These are phyloP conservation scores for Cladosporium cucumerinum DNA, from an alignment of 2,329 filamentous ascomycete genomes.

Conservation along the genomic window DNA sequence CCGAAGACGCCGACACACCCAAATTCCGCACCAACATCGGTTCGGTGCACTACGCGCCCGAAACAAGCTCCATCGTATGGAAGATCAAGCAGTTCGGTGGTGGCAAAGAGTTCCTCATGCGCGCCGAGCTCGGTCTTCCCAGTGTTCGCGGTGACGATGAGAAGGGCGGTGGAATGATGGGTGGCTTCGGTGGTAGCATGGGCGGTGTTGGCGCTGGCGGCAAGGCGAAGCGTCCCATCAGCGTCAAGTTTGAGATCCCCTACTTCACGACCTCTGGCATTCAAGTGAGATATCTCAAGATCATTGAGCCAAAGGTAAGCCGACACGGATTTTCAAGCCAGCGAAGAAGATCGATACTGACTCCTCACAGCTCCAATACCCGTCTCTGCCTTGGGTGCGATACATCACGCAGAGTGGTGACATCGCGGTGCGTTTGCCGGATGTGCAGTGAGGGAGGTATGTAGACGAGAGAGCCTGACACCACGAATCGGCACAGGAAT, in stretches of 20 bases:
- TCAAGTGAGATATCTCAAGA: slow-evolving; percentile 97
- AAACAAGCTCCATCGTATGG: slow-evolving; percentile 97
- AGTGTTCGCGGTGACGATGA: slow-evolving; percentile 95
- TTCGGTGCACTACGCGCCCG: slow-evolving; percentile 93
- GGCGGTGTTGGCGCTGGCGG: slow-evolving; percentile 85
- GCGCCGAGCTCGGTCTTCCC: slow-evolving; percentile 88
- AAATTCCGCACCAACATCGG: slow-evolving; percentile 97
- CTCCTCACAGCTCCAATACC: slow-evolving; percentile 82
- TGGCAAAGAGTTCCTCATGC: slow-evolving; percentile 98
- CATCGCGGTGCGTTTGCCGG: slow-evolving; percentile 91
- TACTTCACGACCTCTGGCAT: slow-evolving; percentile 99
- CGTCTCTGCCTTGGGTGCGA: slow-evolving; percentile 92
- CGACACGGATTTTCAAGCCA: not conserved
- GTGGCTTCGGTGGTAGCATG: slow-evolving; percentile 95
- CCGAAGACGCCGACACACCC: slow-evolving; percentile 93
- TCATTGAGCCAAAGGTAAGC: slow-evolving; percentile 96
- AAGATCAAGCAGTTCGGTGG: slow-evolving; percentile 99
- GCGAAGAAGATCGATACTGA: not conserved
- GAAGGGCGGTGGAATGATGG: slow-evolving; percentile 94
- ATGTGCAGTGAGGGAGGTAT: slow-evolving; percentile 49
- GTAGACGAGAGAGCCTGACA: not conserved
- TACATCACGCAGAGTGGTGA: slow-evolving; percentile 99
- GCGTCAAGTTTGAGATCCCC: slow-evolving; percentile 99
- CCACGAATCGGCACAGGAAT: not conserved
- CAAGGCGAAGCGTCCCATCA: slow-evolving; percentile 94